phyloP scores from a whole-genome alignment of 768 basidiomycete species.

The Pulveroboletus sp. region DNA sequence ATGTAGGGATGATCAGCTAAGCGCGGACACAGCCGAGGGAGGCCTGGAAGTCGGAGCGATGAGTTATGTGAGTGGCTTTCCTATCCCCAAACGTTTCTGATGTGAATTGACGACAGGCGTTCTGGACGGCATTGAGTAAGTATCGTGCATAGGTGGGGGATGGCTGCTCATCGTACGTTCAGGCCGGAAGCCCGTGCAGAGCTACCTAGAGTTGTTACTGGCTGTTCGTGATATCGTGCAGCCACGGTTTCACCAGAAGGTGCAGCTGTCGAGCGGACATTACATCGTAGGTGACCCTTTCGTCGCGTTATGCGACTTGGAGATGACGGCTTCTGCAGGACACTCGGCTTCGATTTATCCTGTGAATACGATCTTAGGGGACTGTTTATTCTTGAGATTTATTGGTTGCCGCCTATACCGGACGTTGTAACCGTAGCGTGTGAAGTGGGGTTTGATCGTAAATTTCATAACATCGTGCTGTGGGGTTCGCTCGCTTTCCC shows the following conservation, averaged over 20 bases:
- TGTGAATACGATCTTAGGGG: no score
- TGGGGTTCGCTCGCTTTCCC: no score
- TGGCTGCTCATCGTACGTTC: not conserved
- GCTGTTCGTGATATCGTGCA: conserved; percentile 57
- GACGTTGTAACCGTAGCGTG: no score
- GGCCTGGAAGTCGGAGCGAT: conserved; percentile 74
- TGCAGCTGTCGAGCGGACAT: conserved; percentile 72
- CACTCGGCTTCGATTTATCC: conserved; percentile 28
- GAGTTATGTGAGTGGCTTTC: conserved; percentile 57
- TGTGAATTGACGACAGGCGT: conserved; percentile 44
- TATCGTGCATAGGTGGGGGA: not conserved
- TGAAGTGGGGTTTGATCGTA: no score
- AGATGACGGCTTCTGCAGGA: conserved; percentile 20
- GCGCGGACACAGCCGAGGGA: conserved; percentile 62
- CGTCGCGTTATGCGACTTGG: not conserved
- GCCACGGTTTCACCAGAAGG: conserved; percentile 63
- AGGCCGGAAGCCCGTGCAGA: conserved; percentile 53
- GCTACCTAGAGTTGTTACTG: conserved; percentile 59
- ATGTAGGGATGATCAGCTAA: conserved; percentile 68
- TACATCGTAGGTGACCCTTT: conserved; percentile 42
- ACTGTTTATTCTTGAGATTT: no score
- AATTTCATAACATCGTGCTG: no score
- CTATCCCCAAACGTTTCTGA: not conserved
- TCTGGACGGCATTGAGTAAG: conserved; percentile 49
- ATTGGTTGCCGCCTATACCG: no score